phyloP scores from a whole-genome alignment of 169 alveolate species.

The Eimeria zaria region DNA sequence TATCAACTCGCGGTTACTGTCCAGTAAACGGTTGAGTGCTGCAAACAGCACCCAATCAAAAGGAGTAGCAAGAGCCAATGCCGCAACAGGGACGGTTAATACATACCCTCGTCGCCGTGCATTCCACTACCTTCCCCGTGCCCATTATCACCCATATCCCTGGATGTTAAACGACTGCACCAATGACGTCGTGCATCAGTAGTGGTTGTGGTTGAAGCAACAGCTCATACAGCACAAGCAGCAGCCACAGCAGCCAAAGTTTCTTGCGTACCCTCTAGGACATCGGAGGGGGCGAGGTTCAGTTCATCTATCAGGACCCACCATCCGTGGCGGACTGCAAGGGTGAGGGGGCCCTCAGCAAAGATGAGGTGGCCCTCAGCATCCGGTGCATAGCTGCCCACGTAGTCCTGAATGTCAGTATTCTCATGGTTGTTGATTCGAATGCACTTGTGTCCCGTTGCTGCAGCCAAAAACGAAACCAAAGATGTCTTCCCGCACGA shows the following conservation, averaged over 20 bases:
- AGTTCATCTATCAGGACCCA: constrained; percentile 99
- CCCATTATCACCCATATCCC: background rate
- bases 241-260: background rate
- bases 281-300: constrained; percentile 99
- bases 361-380: constrained; percentile 95
- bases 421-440: constrained; percentile 99
- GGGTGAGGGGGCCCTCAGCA: constrained; percentile 99
- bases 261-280: constrained; percentile 93
- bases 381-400: constrained; percentile 98
- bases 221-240: background rate
- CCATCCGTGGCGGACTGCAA: constrained; percentile 99
- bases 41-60: constrained; percentile 49
- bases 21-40: constrained; percentile 99
- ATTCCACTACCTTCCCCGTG: background rate
- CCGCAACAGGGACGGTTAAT: background rate
- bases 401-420: constrained; percentile 99
- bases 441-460: constrained; percentile 97
- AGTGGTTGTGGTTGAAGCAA: background rate
- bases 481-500: constrained; percentile 99
- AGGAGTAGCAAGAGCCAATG: constrained; percentile 3
- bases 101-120: background rate
- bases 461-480: constrained; percentile 97
- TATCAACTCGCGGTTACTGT: constrained; percentile 99
- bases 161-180: background rate
- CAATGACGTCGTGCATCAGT: background rate